These are phyloP conservation scores for Beauveria scarabaeidicola DNA, from an alignment of 2,329 filamentous ascomycete species.

Conservation along the genomic window DNA sequence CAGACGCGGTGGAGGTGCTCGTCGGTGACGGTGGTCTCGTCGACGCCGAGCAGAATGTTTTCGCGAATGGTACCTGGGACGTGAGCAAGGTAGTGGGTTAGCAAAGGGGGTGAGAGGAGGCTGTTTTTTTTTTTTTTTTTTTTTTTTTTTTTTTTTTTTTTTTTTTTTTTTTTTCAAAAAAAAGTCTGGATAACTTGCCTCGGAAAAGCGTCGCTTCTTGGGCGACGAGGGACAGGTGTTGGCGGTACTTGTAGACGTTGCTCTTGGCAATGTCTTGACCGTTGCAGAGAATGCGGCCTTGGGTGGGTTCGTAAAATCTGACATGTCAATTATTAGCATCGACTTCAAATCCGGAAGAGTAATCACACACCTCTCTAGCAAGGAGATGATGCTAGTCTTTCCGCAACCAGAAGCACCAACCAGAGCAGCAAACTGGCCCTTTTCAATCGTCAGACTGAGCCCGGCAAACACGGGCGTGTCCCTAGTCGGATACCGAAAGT, in stretches of 20 bases:
- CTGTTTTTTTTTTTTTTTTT: no score
- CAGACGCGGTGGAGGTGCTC: constrained; percentile 45
- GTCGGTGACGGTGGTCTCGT: constrained; percentile 42
- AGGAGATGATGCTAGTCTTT: constrained; percentile 62
- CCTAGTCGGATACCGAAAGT: constrained; percentile 54
- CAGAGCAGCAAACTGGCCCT: constrained; percentile 61
- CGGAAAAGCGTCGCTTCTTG: constrained; percentile 69
- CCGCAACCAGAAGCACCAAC: constrained; percentile 64
- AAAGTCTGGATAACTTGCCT: constrained; percentile 27
- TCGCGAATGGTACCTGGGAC: constrained; percentile 50
- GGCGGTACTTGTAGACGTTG: constrained; percentile 54
- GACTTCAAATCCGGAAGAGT: fast-evolving
- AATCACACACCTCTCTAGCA: constrained; percentile 40
- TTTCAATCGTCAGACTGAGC: constrained; percentile 55
- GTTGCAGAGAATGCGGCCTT: constrained; percentile 58
- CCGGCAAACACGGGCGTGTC: constrained; percentile 49
- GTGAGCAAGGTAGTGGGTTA: not conserved
- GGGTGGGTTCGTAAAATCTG: constrained; percentile 61
- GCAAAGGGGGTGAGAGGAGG: not conserved
- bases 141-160: not conserved
- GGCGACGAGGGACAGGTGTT: constrained; percentile 59
- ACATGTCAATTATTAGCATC: not conserved
- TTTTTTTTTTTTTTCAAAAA: not conserved
- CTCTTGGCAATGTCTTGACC: constrained; percentile 49
- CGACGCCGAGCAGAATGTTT: constrained; percentile 59